These are phyloP conservation scores for Thelephora terrestris DNA, from an alignment of 1,284 basidiomycete species.

Conservation along the genomic window DNA sequence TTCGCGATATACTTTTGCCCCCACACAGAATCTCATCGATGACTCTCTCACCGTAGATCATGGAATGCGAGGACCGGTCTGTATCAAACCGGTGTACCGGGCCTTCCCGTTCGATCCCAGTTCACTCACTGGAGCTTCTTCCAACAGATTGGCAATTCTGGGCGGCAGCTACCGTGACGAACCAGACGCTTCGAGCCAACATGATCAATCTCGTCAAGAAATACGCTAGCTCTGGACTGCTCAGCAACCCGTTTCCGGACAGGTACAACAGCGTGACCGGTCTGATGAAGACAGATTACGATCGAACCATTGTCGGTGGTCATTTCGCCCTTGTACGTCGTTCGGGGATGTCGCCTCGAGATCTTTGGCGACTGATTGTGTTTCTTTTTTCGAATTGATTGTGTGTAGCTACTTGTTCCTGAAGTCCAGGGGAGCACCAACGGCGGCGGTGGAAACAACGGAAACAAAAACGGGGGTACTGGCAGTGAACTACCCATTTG, in stretches of 20 bases:
- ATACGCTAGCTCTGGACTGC: constrained; percentile 18
- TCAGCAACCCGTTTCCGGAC: constrained; percentile 13
- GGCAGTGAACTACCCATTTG: no score
- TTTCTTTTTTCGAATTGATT: no score
- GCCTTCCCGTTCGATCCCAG: no score
- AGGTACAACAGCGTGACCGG: constrained; percentile 18
- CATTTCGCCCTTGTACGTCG: constrained; percentile 14
- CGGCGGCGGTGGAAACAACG: no score
- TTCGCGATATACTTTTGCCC: constrained; percentile 9
- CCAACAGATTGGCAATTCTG: constrained; percentile 19
- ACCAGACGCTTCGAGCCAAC: constrained; percentile 12
- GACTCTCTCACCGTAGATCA: constrained; percentile 8
- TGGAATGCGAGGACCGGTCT: background rate
- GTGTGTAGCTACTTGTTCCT: no score
- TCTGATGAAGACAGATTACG: constrained; percentile 10
- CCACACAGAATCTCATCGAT: no score
- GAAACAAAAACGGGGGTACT: no score
- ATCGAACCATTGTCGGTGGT: constrained; percentile 19
- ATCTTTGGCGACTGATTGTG: no score
- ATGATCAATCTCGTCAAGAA: constrained; percentile 16
- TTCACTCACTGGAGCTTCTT: no score
- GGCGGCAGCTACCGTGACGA: constrained; percentile 16
- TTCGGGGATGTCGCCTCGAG: background rate
- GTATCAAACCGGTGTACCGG: no score
- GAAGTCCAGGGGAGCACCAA: no score